Base-by-base conservation (phyloP, 2,329 filamentous ascomycete genomes). In the Verticillium zaregamsianum region DNA sequence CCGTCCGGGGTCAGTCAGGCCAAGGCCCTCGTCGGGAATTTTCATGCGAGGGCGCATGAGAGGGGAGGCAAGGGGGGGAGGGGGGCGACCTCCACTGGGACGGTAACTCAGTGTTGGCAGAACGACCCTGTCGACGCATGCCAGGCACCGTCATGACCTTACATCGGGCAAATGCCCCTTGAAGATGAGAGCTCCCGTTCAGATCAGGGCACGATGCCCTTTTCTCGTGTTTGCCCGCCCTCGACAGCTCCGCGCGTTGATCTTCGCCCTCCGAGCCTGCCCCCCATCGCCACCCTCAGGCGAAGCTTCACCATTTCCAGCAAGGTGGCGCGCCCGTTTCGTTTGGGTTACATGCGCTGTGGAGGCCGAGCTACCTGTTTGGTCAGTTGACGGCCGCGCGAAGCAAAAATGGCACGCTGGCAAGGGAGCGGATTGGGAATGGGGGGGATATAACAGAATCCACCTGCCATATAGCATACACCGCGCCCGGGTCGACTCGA, bases 371-470 rank as follows among this genome's bases (percentile, higher is more conserved):
- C 28, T 49, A 12, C 40, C 40, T 49, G 40, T 49, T 49, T 49
- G 40, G 40, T 25, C 40, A n/a, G 40, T 49, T n/a, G n/a, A 49
- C 7, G 40, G 40, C 20, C 40, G 40, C 40, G 40, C 40, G 40
- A 49, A 49, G n/a, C 4, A 7, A 9, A 49, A 49, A 23, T 49
- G 40, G 40, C 20, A 49, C 40, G n/a, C 40, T 49, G 40, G 20
- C 40, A n/a, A 8, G 40, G 40, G 40, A 23, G 40, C 40, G 20
- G 12, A 49, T n/a, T 49, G 40, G 33, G 55, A 56, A 23, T 17
- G 55, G 55, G 33, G 33, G 56, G 56, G 56, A 8, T 58, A 58
- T 58, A 58, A 15, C 37, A 58, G 56, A 58, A 58, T 23, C 56
- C 40, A 49, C 40, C 20, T 3, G 17, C 20, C 40, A 49, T 49